phyloP scores from a whole-genome alignment of 805 yeast genomes.

The Schizosaccharomyces japonicus region DNA sequence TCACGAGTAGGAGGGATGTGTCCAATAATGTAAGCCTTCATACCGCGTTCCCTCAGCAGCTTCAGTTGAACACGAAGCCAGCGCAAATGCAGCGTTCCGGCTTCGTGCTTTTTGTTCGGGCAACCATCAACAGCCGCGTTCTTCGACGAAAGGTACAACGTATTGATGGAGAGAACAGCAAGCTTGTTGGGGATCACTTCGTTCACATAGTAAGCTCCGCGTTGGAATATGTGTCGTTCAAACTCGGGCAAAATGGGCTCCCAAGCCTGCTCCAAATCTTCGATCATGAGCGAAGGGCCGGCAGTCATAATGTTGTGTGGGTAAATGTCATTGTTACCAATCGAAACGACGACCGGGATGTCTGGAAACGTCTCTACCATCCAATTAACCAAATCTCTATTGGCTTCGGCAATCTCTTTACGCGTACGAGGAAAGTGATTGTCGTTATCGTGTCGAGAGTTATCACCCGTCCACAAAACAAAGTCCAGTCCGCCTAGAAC shows the following conservation, averaged over 20 bases:
- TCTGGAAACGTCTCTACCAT: constrained; percentile 9
- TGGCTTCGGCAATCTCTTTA: constrained; percentile 40
- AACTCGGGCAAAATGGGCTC: constrained; percentile 46
- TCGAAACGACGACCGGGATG: constrained; percentile 35
- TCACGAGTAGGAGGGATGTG: constrained; percentile 75
- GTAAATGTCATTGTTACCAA: constrained; percentile 74
- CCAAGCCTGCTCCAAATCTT: constrained; percentile 59
- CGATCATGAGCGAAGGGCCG: constrained; percentile 72
- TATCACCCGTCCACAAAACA: constrained; percentile 80
- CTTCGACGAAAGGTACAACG: constrained; percentile 47
- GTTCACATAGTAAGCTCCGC: constrained; percentile 49
- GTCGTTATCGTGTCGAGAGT: constrained; percentile 35
- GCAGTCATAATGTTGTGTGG: constrained; percentile 70
- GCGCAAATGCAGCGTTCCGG: constrained; percentile 52
- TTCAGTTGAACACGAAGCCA: constrained; percentile 59
- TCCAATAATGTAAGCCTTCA: constrained; percentile 73
- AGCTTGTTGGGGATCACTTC: constrained; percentile 62
- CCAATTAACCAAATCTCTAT: constrained; percentile 17
- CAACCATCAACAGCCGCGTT: constrained; percentile 72
- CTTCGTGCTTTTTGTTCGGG: constrained; percentile 35
- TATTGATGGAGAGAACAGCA: constrained; percentile 59
- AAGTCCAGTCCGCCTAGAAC: constrained; percentile 31
- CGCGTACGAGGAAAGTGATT: constrained; percentile 47
- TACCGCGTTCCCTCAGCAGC: constrained; percentile 45
- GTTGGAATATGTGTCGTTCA: constrained; percentile 48